Base-by-base conservation (phyloP, 495 filamentous ascomycete genomes). In the Aspergillus bridgeri region DNA sequence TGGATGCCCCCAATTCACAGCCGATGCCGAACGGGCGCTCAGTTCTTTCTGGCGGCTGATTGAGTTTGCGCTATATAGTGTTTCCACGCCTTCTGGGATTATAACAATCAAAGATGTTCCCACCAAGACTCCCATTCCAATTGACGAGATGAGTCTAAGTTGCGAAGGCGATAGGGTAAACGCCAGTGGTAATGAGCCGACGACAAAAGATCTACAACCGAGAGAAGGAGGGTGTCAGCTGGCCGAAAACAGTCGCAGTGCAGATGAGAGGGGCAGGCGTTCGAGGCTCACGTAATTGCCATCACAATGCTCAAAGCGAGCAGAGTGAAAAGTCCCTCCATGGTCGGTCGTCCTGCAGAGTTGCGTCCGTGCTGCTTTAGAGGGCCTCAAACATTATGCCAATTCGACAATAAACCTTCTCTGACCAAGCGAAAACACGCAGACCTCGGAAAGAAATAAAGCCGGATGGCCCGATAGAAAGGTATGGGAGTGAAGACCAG, bases 61-160 rank as follows among this genome's bases (percentile, higher is more conserved):
- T 13, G 70, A 64, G 46, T 72, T 80, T 9, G 86, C 79, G 61
- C 82, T 85, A 66, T 96, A 92, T 49, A 97, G 76, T 6, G 94
- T 94, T 65, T 97, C 94, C 49, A 98, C 85, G 17, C 94, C 94
- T 71, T 98, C 94, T 0, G 94, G 94, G 65, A 98, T 96, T 68
- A 98, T 98, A 3, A 98, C 91, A 55, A 98, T 92, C 62, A 98
- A 81, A 8, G 91, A 91, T 33, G 93, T 98, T 38, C 94, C 94
- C 20, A 98, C 92, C 7, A 98, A 79, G 17, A 98, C 87, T 43
- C 94, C 94, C 77, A 96, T 91, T 27, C 94, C 94, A 68, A 98
- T 85, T 20, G 91, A 90, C 11, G 92, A 92, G 69, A 98, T 90
- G 38, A 97, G 71, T 66, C 94, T 86, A 22, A 96, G 78, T 68